Percentiles rank a stretch among this genome's conserved stretches.
These are phyloP conservation scores for Diaporthe vaccinii DNA, from an alignment of 2,329 filamentous ascomycete species.

Conservation along the genomic window DNA sequence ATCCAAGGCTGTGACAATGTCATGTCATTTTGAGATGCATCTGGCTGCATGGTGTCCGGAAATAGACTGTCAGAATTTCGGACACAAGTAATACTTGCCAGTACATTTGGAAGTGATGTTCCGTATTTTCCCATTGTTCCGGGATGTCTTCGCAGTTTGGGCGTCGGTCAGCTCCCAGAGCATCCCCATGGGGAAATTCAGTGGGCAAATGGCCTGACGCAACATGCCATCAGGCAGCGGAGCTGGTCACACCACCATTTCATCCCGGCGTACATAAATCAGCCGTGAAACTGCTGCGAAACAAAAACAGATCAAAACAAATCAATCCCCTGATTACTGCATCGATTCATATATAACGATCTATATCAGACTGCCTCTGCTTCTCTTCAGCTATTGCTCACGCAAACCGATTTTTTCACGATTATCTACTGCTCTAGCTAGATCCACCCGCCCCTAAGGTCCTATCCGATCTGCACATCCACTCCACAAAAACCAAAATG, in stretches of 20 bases:
- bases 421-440: neutral
- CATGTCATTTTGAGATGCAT: neutral
- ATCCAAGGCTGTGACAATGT: neutral
- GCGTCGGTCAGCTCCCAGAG: constrained; percentile 1
- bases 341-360: neutral
- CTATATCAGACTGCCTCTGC: neutral
- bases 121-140: constrained; percentile 22
- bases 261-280: constrained; percentile 7
- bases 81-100: neutral
- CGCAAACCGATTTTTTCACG: neutral
- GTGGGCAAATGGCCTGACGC: constrained; percentile 22
- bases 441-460: neutral
- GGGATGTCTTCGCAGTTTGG: constrained; percentile 13
- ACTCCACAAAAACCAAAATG: constrained; percentile 10
- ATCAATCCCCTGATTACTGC: neutral
- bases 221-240: constrained; percentile 16
- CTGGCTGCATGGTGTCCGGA: neutral
- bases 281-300: constrained; percentile 18
- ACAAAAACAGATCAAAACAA: neutral
- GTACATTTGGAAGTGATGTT: neutral
- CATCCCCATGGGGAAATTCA: constrained; percentile 24
- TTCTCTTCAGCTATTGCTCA: neutral
- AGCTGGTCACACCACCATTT: constrained; percentile 19
- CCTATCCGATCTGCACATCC: neutral
- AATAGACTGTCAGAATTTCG: neutral